Evolutionary conservation across 768 basidiomycete species (phyloP), one percentile per base, ranked within the genome.

Genomic region (Artomyces pyxidatus): DNA sequence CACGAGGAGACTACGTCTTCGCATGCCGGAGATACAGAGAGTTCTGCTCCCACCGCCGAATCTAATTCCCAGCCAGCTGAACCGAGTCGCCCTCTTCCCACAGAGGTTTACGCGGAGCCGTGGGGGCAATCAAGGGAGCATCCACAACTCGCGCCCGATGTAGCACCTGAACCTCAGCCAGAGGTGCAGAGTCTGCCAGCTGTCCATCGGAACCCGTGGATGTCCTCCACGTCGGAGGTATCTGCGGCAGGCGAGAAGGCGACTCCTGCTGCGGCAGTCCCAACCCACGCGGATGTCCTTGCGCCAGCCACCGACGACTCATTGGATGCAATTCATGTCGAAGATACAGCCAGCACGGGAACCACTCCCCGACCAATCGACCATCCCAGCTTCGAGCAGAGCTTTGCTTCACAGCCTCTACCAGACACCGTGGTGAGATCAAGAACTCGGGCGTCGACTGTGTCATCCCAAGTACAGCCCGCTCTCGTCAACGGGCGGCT

Each of bases 81-180:
- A 35, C 10, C 10, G 10, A n/a, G n/a, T n/a, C 10, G 23, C 19
- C 6, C n/a, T 19, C 39, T 21, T 19, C 39, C 39, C 19, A 41
- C 39, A 2, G 39, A 41, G 21, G 17, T 41, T 25, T 3, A n/a
- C 3, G 39, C 39, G 6, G 39, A 14, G 23, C 23, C 39, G 16
- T 41, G 39, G 39, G 21, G 21, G 12, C 39, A 21, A 21, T 21
- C 4, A 14, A 21, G 3, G 21, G 39, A 21, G 4, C 16, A 19
- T 26, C 53, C 44, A 28, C 38, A 25, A 10, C 42, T 37, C 21
- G 38, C 37, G 7, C 54, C 50, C 6, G 42, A 49, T 45, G 50
- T 55, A 26, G 53, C 53, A 42, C 53, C 62, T 27, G 51, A 50
- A 6, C 50, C 56, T 6, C 49, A 62, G 8, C 50, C 61, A 0